Conservation (phyloP, 2,329 filamentous ascomycete genomes). For the Hymenoscyphus fraxineus region DNA sequence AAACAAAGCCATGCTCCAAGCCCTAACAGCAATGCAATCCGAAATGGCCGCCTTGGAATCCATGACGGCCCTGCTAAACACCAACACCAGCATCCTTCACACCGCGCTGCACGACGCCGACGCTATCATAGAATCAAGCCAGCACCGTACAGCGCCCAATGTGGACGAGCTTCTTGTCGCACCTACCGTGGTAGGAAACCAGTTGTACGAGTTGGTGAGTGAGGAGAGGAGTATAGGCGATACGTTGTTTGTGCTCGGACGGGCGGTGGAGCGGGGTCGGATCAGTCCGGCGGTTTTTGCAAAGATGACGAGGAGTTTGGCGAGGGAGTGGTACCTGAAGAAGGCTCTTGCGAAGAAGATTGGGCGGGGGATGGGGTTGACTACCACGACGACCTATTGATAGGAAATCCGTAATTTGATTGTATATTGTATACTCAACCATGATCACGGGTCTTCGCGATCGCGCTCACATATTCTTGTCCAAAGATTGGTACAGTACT, state of each 20-base stretch:
- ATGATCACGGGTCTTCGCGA: not conserved
- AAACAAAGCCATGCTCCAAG: slow-evolving; percentile 68
- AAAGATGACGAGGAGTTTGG: slow-evolving; percentile 70
- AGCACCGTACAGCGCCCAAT: slow-evolving; percentile 63
- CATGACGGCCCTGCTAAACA: slow-evolving; percentile 65
- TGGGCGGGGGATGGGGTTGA: slow-evolving; percentile 68
- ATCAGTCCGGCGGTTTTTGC: slow-evolving; percentile 71
- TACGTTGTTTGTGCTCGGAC: slow-evolving; percentile 76
- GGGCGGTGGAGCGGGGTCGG: slow-evolving; percentile 69
- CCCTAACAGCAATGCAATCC: slow-evolving; percentile 65
- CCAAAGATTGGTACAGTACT: not conserved
- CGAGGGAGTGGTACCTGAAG: slow-evolving; percentile 78
- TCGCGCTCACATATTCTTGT: not conserved
- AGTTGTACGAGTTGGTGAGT: slow-evolving; percentile 83
- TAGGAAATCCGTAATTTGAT: not conserved
- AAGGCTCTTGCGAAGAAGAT: slow-evolving; percentile 79
- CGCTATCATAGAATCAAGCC: slow-evolving; percentile 68
- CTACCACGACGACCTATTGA: slow-evolving; percentile 38
- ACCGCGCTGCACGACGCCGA: slow-evolving; percentile 77
- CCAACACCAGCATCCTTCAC: slow-evolving; percentile 75
- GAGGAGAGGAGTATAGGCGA: slow-evolving; percentile 86
- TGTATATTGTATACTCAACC: not conserved
- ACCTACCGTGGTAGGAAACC: slow-evolving; percentile 86
- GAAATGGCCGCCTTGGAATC: slow-evolving; percentile 70
- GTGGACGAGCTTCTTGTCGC: slow-evolving; percentile 93